Conservation (phyloP, 2,329 filamentous ascomycete species). For the Cytospora mali region DNA sequence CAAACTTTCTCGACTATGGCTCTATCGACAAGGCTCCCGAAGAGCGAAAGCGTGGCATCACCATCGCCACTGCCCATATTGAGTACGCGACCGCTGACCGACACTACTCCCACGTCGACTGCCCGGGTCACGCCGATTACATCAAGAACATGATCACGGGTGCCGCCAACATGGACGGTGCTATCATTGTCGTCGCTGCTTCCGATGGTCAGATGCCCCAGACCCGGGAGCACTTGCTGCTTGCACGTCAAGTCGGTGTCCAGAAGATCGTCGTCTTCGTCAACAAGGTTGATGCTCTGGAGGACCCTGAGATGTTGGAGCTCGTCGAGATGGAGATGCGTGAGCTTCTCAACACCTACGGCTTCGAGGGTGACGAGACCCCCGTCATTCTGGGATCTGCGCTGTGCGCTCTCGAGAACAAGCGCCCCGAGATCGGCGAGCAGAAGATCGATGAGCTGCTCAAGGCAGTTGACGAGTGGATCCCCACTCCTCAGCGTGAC, state of each 20-base stretch:
- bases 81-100: slow-evolving; percentile 93
- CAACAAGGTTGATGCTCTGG: slow-evolving; percentile 98
- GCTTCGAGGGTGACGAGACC: slow-evolving; percentile 97
- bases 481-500: slow-evolving; percentile 91
- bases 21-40: slow-evolving; percentile 98
- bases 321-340: slow-evolving; percentile 99
- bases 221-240: slow-evolving; percentile 96
- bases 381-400: slow-evolving; percentile 97
- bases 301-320: slow-evolving; percentile 99
- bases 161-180: slow-evolving; percentile 98
- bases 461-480: slow-evolving; percentile 89
- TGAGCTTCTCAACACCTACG: slow-evolving; percentile 88
- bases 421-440: slow-evolving; percentile 82
- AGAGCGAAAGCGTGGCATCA: slow-evolving; percentile 99
- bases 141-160: slow-evolving; percentile 99
- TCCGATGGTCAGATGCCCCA: slow-evolving; percentile 99
- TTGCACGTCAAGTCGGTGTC: slow-evolving; percentile 97
- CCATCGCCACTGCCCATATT: slow-evolving; percentile 97
- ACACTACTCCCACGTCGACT: slow-evolving; percentile 99
- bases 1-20: slow-evolving; percentile 95
- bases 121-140: slow-evolving; percentile 99
- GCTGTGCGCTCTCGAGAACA: slow-evolving; percentile 87
- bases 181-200: slow-evolving; percentile 97
- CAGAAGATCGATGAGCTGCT: slow-evolving; percentile 91
- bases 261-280: slow-evolving; percentile 99